These are phyloP conservation scores for Aspergillus fijiensis DNA, from an alignment of 2,329 filamentous ascomycete species.

Conservation along the genomic window DNA sequence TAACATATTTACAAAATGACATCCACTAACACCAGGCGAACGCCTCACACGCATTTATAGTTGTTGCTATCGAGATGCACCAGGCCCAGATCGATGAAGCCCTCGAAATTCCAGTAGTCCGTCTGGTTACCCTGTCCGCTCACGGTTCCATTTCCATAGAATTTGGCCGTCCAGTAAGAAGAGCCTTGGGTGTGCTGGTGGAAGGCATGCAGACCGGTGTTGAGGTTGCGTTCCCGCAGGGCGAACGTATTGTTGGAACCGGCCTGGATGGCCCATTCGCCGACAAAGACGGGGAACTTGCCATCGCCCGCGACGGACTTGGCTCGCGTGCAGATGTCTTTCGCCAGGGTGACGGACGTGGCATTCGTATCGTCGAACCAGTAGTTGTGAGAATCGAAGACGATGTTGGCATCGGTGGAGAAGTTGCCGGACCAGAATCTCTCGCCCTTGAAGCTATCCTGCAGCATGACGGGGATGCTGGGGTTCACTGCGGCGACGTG, in stretches of 20 bases:
- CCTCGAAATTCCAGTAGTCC: slow-evolving; percentile 18
- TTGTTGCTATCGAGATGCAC: background rate
- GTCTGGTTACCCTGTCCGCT: slow-evolving; percentile 15
- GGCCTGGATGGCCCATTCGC: slow-evolving; percentile 25
- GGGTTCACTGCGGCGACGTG: slow-evolving; percentile 19
- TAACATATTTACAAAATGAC: too few relatives aligned
- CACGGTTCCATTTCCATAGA: slow-evolving; percentile 14
- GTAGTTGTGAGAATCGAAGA: slow-evolving; percentile 28
- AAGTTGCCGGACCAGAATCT: slow-evolving; percentile 21
- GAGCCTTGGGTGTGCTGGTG: slow-evolving; percentile 13
- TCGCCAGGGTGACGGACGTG: slow-evolving; percentile 18
- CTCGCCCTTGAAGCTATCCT: slow-evolving; percentile 26
- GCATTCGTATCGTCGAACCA: slow-evolving; percentile 21
- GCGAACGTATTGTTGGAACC: slow-evolving; percentile 17
- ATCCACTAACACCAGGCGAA: too few relatives aligned
- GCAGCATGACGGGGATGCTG: slow-evolving; percentile 26
- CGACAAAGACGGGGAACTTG: slow-evolving; percentile 24
- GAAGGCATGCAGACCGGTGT: slow-evolving; percentile 19
- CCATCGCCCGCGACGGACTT: slow-evolving; percentile 16
- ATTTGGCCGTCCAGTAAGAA: slow-evolving; percentile 18
- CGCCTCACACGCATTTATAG: background rate
- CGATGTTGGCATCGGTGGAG: slow-evolving; percentile 17
- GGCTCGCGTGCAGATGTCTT: slow-evolving; percentile 21
- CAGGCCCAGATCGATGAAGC: slow-evolving; percentile 3
- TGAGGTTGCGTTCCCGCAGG: slow-evolving; percentile 14